Evolutionary conservation across 306 rosid species (phyloP), one percentile per base, ranked within the genome.

Genomic region (Cicer bijugum): DNA sequence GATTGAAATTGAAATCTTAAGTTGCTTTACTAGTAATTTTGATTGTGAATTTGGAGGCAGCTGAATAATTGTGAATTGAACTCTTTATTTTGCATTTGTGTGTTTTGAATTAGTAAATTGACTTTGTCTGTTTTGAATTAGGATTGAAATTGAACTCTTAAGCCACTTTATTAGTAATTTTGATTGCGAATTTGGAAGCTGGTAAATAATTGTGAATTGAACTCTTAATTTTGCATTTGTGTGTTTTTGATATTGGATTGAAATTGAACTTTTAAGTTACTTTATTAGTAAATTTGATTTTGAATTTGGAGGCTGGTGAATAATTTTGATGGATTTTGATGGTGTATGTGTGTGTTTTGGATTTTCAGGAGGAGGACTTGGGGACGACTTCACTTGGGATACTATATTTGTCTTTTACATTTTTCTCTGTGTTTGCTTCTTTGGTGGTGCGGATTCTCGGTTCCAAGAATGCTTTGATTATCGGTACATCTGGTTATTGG

Each of bases 401-500:
- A 61, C 69, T 91, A 75, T 94, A 94, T 74, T 44, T 81, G 56
- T 94, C 99, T 8, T 94, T 94, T 82, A 89, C 91, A 0, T 81
- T 87, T 81, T 94, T 88, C 91, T 87, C 95, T 10, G 16, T 94
- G 63, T 69, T 94, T 70, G 95, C 99, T 77, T 94, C 99, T 46
- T 60, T 84, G 74, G 95, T 94, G 53, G 96, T 94, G 64, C 87
- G 95, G 71, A 11, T 75, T 33, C 82, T 94, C 40, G 92, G 99
- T 40, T 74, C 97, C 12, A 94, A 94, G 86, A 88, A 82, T 56
- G 91, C 99, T 79, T 81, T 94, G 84, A 42, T 89, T 79, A 77
- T 94, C 67, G 98, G 98, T 16, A 87, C 97, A 2, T 85, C 85
- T 78, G 99, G 99, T 40, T 94, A 94, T 81, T 84, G 90, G 87